Percentiles rank a stretch among this genome's conserved stretches.
These are phyloP conservation scores for Verruconis gallopava DNA, from an alignment of 2,329 filamentous ascomycete genomes.

Conservation along the genomic window DNA sequence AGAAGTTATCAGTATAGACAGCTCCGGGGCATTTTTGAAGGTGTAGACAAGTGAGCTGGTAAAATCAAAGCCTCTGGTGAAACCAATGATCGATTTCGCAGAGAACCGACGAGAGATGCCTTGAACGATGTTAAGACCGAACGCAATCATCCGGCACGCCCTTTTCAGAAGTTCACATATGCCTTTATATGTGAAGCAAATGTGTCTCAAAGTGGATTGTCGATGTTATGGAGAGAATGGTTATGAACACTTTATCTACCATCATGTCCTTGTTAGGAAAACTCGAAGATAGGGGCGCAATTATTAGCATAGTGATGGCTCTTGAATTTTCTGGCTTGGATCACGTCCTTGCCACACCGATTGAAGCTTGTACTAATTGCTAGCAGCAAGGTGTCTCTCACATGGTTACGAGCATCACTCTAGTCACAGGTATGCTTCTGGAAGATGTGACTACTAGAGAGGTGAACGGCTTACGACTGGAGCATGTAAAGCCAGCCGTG, in stretches of 20 bases:
- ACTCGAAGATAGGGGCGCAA: background rate
- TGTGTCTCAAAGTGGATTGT: background rate
- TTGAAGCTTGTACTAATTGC: constrained; percentile 21
- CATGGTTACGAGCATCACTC: constrained; percentile 27
- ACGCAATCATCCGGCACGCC: too few species aligned
- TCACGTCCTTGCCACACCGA: background rate
- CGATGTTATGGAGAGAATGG: background rate
- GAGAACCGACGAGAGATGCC: too few species aligned
- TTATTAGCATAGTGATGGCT: background rate
- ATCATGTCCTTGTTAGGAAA: background rate
- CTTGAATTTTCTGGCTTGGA: background rate
- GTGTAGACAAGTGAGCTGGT: too few species aligned
- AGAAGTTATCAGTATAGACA: too few species aligned
- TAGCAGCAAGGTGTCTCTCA: constrained; percentile 18
- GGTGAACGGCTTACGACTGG: constrained; percentile 18
- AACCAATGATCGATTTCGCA: too few species aligned
- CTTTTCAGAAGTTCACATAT: too few species aligned
- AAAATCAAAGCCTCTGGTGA: too few species aligned
- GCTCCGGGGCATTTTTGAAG: too few species aligned
- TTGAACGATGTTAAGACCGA: too few species aligned
- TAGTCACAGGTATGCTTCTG: constrained; percentile 24
- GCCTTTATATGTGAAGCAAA: background rate
- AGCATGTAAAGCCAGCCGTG: constrained; percentile 17
- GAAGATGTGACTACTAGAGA: constrained; percentile 20
- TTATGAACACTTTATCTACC: background rate